phyloP scores from a whole-genome alignment of 176 grass and related monocot genomes.

The Zoysia pacifica region DNA sequence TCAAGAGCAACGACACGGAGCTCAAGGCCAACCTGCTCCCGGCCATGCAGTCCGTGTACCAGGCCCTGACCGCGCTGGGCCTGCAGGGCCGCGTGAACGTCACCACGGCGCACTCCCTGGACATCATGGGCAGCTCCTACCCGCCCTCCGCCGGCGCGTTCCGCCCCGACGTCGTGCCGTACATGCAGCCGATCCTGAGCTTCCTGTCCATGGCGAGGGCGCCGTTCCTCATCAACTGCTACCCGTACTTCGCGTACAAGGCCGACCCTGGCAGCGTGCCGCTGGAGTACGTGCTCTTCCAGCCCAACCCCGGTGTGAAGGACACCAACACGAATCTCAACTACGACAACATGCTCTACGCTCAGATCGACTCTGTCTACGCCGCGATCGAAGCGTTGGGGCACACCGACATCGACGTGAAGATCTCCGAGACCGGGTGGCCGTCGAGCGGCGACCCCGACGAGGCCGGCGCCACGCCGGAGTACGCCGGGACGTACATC shows the following conservation, averaged over 20 bases:
- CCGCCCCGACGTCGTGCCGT: slow-evolving; percentile 50
- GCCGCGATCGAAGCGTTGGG: slow-evolving; percentile 65
- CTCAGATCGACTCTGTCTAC: slow-evolving; percentile 83
- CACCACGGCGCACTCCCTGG: slow-evolving; percentile 78
- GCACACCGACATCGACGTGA: slow-evolving; percentile 66
- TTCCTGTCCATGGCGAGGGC: slow-evolving; percentile 72
- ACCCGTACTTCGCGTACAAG: slow-evolving; percentile 94
- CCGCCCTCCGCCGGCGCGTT: slow-evolving; percentile 81
- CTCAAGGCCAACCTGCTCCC: slow-evolving; percentile 65
- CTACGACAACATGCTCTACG: slow-evolving; percentile 99
- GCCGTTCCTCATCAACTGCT: slow-evolving; percentile 87
- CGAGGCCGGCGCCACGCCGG: slow-evolving; percentile 69
- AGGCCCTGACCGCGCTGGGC: slow-evolving; percentile 48
- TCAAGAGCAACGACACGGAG: slow-evolving; percentile 74
- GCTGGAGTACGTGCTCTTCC: slow-evolving; percentile 81
- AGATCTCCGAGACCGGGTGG: slow-evolving; percentile 97
- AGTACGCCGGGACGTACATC: slow-evolving; percentile 76
- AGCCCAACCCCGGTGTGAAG: slow-evolving; percentile 63
- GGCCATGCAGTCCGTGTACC: slow-evolving; percentile 75
- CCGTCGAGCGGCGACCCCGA: slow-evolving; percentile 78
- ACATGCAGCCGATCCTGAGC: slow-evolving; percentile 67
- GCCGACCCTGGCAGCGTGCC: slow-evolving; percentile 54
- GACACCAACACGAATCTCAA: slow-evolving; percentile 67
- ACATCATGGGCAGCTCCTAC: slow-evolving; percentile 77
- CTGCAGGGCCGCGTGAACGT: slow-evolving; percentile 67